A percentile compares a stretch with the other conserved stretches of the same genome.
Conservation (phyloP, 1,139 yeast species). For the Kodamaea alishanica region DNA sequence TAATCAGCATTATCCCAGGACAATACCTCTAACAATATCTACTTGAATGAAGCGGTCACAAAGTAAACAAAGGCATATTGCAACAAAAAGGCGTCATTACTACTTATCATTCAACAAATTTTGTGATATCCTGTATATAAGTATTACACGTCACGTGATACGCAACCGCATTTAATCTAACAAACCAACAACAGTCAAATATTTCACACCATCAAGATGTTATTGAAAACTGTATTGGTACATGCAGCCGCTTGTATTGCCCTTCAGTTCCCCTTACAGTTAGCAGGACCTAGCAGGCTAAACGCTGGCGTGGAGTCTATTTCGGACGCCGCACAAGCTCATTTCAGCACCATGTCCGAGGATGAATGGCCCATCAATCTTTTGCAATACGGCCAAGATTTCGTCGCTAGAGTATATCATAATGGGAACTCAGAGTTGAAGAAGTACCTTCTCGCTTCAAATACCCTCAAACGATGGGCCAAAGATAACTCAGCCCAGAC, state of each 20-base stretch:
- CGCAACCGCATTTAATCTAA: too few species aligned
- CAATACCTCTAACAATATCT: too few species aligned
- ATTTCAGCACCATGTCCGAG: slow-evolving; percentile 22
- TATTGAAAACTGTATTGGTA: too few species aligned
- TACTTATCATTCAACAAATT: too few species aligned
- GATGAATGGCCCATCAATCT: slow-evolving; percentile 46
- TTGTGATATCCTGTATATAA: too few species aligned
- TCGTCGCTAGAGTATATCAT: slow-evolving; percentile 46
- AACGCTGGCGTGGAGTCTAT: slow-evolving; percentile 3
- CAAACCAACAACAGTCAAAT: too few species aligned
- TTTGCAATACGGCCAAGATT: slow-evolving; percentile 45
- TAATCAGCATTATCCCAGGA: too few species aligned
- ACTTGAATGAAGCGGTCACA: too few species aligned
- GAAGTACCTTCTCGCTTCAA: slow-evolving; percentile 15
- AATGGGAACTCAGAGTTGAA: slow-evolving; percentile 18
- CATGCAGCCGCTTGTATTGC: background rate
- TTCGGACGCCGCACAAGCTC: slow-evolving; percentile 9
- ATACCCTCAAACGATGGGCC: slow-evolving; percentile 30
- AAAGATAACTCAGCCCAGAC: slow-evolving; percentile 21
- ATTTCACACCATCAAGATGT: too few species aligned
- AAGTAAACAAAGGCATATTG: too few species aligned
- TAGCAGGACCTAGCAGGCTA: background rate
- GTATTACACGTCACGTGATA: too few species aligned
- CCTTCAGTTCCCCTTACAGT: background rate
- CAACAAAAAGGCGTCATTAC: too few species aligned